Evolutionary conservation across 192 early-diverging fungal species (phyloP), one percentile per base, ranked within the genome.

Genomic region (Entophlyctis helioformis): DNA sequence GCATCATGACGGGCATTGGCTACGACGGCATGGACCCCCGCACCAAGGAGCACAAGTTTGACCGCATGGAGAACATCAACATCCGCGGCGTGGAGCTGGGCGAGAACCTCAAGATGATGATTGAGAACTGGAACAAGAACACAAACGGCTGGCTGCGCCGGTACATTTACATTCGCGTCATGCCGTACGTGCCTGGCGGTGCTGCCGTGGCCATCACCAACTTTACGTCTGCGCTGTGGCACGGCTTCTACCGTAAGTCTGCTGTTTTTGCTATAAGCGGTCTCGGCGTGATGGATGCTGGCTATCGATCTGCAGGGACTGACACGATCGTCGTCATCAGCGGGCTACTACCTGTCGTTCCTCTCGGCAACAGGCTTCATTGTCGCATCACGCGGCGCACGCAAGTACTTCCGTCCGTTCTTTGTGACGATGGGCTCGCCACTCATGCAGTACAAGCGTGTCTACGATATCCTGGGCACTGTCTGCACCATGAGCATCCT

Each of bases 81-180:
- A 71, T 93, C 19, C 48, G 51, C 26, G 66, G 54, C 0, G 80
- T 86, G 37, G 94, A 98, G 65, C 57, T 78, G 16, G 84, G 79
- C 0, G 49, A 79, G 52, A 93, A 83, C 51, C 49, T 83, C 11
- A 89, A 87, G 67, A 44, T 59, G 21, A 59, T 86, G 12, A 60
- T 83, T 20, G 89, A 91, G 42, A 56, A 64, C 46, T 98, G 94
- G 94, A 98, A 98, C 63, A 81, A 85, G 58, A 74, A 79, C 39
- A 93, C 91, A 2, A 85, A 80, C 50, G 63, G 62, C 25, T 97
- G 93, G 93, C 66, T 97, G 36, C 75, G 79, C 23, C 69, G 85
- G 57, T 89, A 81, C 58, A 80, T 94, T 19, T 94, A 96, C 48
- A 44, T 83, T 37, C 63, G 89, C 9, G 59, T 91, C 34, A 60